Conservation (phyloP, 2,329 filamentous ascomycete species). For the Clonostachys byssicola region DNA sequence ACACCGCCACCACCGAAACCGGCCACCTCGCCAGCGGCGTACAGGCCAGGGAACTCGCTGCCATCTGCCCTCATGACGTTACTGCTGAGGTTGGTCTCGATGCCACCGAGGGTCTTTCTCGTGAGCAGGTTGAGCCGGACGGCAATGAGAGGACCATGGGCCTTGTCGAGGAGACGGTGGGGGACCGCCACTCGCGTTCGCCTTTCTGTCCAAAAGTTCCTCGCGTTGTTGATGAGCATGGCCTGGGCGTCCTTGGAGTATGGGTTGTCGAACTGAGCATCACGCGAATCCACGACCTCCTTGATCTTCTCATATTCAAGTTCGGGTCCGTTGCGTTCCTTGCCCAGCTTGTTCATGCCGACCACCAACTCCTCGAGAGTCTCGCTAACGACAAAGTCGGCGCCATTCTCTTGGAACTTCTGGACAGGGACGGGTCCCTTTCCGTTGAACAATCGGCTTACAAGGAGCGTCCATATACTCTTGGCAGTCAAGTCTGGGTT, state of each 20-base stretch:
- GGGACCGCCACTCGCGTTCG: slow-evolving; percentile 46
- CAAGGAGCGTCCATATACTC: slow-evolving; percentile 46
- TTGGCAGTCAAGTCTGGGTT: slow-evolving; percentile 58
- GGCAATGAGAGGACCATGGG: slow-evolving; percentile 55
- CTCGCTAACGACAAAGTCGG: slow-evolving; percentile 55
- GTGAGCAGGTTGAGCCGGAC: slow-evolving; percentile 58
- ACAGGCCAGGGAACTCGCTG: slow-evolving; percentile 45
- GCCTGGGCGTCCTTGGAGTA: slow-evolving; percentile 58
- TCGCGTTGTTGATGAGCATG: slow-evolving; percentile 56
- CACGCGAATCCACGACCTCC: slow-evolving; percentile 45
- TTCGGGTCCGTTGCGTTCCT: slow-evolving; percentile 35
- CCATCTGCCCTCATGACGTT: slow-evolving; percentile 49
- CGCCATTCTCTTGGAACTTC: slow-evolving; percentile 53
- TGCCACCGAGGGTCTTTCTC: slow-evolving; percentile 55
- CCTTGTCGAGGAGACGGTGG: slow-evolving; percentile 47
- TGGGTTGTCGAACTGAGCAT: slow-evolving; percentile 49
- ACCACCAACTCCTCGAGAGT: slow-evolving; percentile 49
- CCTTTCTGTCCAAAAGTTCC: slow-evolving; percentile 50
- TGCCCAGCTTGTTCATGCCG: slow-evolving; percentile 55
- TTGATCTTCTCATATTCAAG: slow-evolving; percentile 40
- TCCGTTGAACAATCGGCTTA: slow-evolving; percentile 40
- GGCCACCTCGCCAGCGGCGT: slow-evolving; percentile 56
- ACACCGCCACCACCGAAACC: slow-evolving; percentile 60
- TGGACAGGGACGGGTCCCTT: slow-evolving; percentile 52
- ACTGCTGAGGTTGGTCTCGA: slow-evolving; percentile 55